Evolutionary conservation across 768 basidiomycete species (phyloP), one percentile per base, ranked within the genome.

Genomic region (Exsudoporus frostii): DNA sequence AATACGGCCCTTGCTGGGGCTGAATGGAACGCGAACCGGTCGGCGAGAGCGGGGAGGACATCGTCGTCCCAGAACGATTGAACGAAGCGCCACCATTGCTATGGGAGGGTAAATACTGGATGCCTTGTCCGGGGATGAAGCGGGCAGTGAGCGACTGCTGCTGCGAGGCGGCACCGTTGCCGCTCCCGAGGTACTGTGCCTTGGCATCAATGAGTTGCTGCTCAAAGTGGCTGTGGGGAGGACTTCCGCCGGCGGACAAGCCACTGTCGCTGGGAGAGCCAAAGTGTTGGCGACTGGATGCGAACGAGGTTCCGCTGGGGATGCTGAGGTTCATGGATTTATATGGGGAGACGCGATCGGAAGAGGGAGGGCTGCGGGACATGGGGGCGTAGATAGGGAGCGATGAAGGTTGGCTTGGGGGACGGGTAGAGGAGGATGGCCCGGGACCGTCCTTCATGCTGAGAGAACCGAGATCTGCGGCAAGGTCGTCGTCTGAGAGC

Each of bases 401-500:
- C 2, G 88, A 91, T 1, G 87, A 78, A 0, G 88, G 85, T 58
- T 88, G 84, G 61, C 83, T 85, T 1, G 83, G 78, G 14, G 83
- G 80, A 40, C 79, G 76, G 50, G 74, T 65, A 2, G 74, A 72
- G n/a, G 81, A 76, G 19, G 77, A 74, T 4, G 76, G 67, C 0
- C 57, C 61, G 4, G 64, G 58, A 5, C 59, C 53, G 41, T 68
- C 67, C 41, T 59, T 61, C n/a, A 90, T 60, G 60, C 73, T 86
- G 56, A 91, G 74, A 51, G 82, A 62, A 22, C 80, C 82, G 32
- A 92, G 77, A 61, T 87, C 87, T 20, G 77, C 80, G 0, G 87
- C 87, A 13, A 93, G 79, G 55, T 93, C 90, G 46, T 92, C 91
- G 56, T 93, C 91, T 0, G 83, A 82, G 20, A 92, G 71, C 69